These are phyloP conservation scores for Phoma sp. DNA, from an alignment of 2,329 filamentous ascomycete genomes.

Conservation along the genomic window DNA sequence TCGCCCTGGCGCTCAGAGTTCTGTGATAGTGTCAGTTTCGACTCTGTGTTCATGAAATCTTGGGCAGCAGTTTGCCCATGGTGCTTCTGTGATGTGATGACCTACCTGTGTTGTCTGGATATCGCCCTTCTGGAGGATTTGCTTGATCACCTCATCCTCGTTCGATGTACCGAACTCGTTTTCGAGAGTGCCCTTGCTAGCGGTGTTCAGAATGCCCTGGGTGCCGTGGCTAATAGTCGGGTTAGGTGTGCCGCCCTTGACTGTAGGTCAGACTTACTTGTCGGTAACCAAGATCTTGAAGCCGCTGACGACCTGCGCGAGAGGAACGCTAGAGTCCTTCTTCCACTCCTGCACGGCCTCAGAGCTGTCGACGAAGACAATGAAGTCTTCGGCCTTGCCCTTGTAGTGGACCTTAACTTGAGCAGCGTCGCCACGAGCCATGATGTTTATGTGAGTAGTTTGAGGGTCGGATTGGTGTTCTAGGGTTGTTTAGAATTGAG, in stretches of 20 bases:
- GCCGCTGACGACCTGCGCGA: slow-evolving; percentile 82
- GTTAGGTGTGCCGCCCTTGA: not conserved
- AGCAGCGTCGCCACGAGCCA: slow-evolving; percentile 56
- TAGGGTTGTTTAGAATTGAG: not conserved
- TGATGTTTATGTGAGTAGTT: slow-evolving; percentile 21
- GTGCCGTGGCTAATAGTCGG: slow-evolving; percentile 71
- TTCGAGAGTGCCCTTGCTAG: slow-evolving; percentile 76
- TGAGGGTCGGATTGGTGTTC: not conserved
- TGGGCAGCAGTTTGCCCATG: not conserved
- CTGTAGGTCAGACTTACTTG: slow-evolving; percentile 66
- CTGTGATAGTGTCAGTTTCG: slow-evolving; percentile 30
- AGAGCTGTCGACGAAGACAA: slow-evolving; percentile 67
- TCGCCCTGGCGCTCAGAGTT: slow-evolving; percentile 50
- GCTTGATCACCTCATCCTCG: slow-evolving; percentile 79
- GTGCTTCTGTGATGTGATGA: not conserved
- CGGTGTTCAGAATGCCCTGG: slow-evolving; percentile 78
- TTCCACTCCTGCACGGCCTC: slow-evolving; percentile 80
- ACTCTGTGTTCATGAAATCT: not conserved
- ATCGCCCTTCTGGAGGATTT: slow-evolving; percentile 79
- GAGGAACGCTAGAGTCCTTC: slow-evolving; percentile 75
- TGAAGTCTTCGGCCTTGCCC: slow-evolving; percentile 72
- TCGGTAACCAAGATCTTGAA: slow-evolving; percentile 92
- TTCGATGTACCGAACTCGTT: slow-evolving; percentile 84
- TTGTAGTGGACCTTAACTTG: slow-evolving; percentile 86
- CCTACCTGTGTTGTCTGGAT: slow-evolving; percentile 20